phyloP scores from a whole-genome alignment of 129 eudicot species.

The Pittosporum tobira region DNA sequence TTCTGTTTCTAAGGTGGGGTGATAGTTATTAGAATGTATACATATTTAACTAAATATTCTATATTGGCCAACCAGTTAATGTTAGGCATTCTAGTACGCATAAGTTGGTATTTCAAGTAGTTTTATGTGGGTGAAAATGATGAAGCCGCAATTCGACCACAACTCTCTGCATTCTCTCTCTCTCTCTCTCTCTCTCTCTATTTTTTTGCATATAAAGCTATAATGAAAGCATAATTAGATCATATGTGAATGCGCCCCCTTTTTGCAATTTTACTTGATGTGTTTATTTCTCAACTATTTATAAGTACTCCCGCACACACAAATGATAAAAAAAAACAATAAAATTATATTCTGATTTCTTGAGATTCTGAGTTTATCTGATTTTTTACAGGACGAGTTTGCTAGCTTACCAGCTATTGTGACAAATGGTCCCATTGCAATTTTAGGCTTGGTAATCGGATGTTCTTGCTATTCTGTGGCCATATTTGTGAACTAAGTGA shows the following conservation, averaged over 20 bases:
- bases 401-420: slow-evolving; percentile 68
- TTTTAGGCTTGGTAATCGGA: slow-evolving; percentile 67
- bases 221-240: not conserved
- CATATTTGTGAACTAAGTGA: not conserved
- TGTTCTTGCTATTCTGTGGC: slow-evolving; percentile 11
- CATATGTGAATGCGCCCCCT: not conserved
- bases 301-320: not conserved
- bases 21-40: not conserved
- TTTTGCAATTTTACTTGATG: slow-evolving; percentile 1
- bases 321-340: not conserved
- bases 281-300: not conserved
- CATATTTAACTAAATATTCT: too few relatives aligned
- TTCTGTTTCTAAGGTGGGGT: not conserved
- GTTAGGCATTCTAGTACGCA: too few relatives aligned
- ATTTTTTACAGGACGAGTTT: slow-evolving; percentile 60
- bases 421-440: slow-evolving; percentile 84
- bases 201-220: not conserved
- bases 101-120: too few relatives aligned
- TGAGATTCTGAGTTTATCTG: slow-evolving; percentile 5
- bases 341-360: not conserved
- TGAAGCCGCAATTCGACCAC: not conserved
- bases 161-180: not conserved
- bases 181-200: too few relatives aligned
- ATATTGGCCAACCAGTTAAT: too few relatives aligned
- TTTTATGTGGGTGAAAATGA: not conserved